Base-by-base conservation (phyloP, 805 yeast species). In the Cyberlindnera xishuangbannaensis region DNA sequence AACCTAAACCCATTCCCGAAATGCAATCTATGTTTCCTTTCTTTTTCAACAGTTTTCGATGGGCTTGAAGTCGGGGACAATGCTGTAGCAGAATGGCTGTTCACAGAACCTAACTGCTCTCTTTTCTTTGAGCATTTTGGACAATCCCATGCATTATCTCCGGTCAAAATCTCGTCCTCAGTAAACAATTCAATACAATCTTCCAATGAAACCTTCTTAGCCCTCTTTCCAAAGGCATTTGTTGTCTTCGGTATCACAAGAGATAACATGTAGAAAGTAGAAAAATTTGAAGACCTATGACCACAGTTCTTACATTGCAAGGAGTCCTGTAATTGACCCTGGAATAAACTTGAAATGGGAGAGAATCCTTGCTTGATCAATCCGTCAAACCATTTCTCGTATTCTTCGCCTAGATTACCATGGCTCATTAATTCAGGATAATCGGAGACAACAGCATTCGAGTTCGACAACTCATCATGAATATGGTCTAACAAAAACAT, bases 81-180 rank as follows among this genome's bases (percentile, higher is more conserved):
- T 18, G 18, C 13, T 7, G 8, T 7, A 11, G 22, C 13, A 13
- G 14, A 18, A 8, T 27, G 25, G 21, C 25, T 33, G 8, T 15
- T 24, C 4, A 17, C 27, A n/a, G 18, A 17, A 7, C 17, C 34
- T 20, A 15, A 25, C 17, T 30, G 14, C 8, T 27, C 18, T 17
- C 39, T 31, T n/a, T 17, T 33, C 21, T 39, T 39, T 7, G 45
- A 40, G 59, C 94, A 83, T 34, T 75, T 72, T 7, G 92, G 88
- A 61, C 94, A 83, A 43, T 78, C 73, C 94, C 94, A 83, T 1
- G 92, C 84, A 57, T 83, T 82, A 6, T 78, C 88, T 17, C 85
- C 81, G 7, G 67, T 65, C 32, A 83, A 56, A 4, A 76, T 64
- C 53, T 83, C 94, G 38, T 76, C 78, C 33, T 67, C 63, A 1